Conservation (phyloP, 2,329 filamentous ascomycete genomes). For the Fonsecaea erecta region DNA sequence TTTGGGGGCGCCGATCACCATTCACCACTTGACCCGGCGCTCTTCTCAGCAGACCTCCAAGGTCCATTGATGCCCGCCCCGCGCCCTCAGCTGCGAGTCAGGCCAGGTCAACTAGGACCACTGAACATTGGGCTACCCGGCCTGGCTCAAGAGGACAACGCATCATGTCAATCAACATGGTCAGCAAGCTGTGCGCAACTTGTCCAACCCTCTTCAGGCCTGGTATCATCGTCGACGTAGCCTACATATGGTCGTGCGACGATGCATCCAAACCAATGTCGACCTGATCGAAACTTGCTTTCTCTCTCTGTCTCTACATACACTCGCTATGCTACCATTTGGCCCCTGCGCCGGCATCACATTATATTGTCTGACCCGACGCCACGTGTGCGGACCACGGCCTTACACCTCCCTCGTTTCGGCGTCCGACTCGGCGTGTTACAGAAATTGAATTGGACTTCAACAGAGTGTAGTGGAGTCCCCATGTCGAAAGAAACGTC, state of each 20-base stretch:
- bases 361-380: neutral
- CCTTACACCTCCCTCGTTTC: neutral
- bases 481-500: no score
- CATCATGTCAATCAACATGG: neutral
- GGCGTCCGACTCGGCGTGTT: neutral
- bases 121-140: neutral
- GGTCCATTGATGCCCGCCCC: slow-evolving; percentile 1
- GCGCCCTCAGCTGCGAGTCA: neutral
- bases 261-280: neutral
- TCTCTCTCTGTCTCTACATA: neutral
- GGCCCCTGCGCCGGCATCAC: slow-evolving; percentile 1
- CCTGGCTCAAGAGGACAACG: neutral
- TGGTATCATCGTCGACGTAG: neutral
- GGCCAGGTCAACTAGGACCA: neutral
- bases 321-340: neutral
- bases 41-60: neutral
- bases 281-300: neutral
- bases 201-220: neutral
- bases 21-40: neutral
- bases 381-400: neutral
- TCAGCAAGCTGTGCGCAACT: neutral
- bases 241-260: neutral
- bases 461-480: neutral
- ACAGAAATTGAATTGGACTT: neutral
- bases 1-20: slow-evolving; percentile 1